Evolutionary conservation across 2,329 filamentous ascomycete genomes (phyloP).

Genomic region (Hymenoscyphus occultus): DNA sequence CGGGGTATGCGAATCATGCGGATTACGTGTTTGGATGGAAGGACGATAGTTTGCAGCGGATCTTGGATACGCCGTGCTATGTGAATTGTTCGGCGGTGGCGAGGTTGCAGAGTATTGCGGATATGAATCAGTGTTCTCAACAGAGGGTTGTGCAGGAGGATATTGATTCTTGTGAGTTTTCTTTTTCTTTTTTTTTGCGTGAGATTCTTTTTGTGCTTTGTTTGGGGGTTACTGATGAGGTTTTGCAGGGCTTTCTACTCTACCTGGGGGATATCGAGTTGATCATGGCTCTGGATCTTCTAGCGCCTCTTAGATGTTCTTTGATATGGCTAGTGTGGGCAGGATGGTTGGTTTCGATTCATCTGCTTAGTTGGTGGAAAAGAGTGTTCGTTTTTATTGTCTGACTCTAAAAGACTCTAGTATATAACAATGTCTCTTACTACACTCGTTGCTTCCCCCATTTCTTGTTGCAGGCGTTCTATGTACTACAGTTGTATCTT

Average conservation of each 20-base stretch:
- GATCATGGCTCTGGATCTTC: neutral
- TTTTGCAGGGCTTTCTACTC: neutral
- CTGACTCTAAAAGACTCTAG: no score
- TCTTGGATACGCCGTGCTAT: slow-evolving; percentile 47
- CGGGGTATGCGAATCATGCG: slow-evolving; percentile 48
- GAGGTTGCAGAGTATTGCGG: slow-evolving; percentile 43
- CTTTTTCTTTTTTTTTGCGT: no score
- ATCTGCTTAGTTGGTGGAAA: no score
- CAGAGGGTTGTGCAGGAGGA: slow-evolving; percentile 47
- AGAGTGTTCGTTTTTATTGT: no score
- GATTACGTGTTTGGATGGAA: slow-evolving; percentile 54
- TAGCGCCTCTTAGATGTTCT: neutral
- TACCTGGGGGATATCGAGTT: neutral
- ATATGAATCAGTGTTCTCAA: slow-evolving; percentile 47
- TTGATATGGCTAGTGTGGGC: no score
- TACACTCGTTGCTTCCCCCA: no score
- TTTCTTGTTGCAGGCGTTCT: no score
- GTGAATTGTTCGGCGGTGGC: slow-evolving; percentile 43
- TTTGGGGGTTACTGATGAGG: neutral
- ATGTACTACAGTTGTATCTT: no score
- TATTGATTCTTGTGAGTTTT: slow-evolving; percentile 49
- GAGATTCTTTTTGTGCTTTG: no score
- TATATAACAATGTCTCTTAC: no score
- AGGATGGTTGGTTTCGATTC: no score
- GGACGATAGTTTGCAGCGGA: slow-evolving; percentile 46